Percentiles rank a stretch among this genome's conserved stretches.
Evolutionary conservation across 169 alveolate genomes (phyloP).

Genomic region (Plasmodium cynomolgi): DNA sequence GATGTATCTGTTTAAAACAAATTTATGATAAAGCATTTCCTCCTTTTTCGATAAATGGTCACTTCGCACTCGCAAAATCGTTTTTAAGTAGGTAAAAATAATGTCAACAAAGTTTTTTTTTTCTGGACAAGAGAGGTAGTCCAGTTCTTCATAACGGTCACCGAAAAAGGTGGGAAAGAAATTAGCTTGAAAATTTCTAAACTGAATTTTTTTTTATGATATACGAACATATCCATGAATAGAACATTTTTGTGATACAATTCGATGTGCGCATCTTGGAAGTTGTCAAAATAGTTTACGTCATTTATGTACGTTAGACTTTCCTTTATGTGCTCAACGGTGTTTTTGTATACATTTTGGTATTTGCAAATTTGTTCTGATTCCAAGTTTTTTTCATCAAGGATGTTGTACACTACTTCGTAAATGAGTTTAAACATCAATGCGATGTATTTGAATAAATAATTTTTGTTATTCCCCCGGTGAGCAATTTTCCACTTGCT

Average conservation of each 20-base stretch:
- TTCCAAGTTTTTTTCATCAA: conserved; percentile 57
- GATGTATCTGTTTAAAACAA: conserved; percentile 67
- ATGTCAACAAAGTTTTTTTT: conserved; percentile 44
- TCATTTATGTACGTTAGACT: conserved; percentile 46
- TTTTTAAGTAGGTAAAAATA: conserved; percentile 44
- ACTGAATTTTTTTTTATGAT: conserved; percentile 39
- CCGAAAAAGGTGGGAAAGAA: conserved; percentile 68
- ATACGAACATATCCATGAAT: conserved; percentile 58
- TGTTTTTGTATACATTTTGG: conserved; percentile 38
- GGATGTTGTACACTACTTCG: conserved; percentile 59
- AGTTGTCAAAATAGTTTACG: conserved; percentile 55
- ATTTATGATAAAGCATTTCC: conserved; percentile 57
- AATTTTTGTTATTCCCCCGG: conserved; percentile 9
- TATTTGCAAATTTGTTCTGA: conserved; percentile 24
- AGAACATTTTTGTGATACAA: conserved; percentile 32
- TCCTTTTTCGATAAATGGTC: conserved; percentile 36
- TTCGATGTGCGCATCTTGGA: conserved; percentile 16
- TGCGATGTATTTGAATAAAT: conserved; percentile 58
- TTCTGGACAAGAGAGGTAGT: conserved; percentile 36
- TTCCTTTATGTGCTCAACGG: conserved; percentile 33
- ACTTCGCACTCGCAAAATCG: conserved; percentile 35
- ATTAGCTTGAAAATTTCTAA: conserved; percentile 66
- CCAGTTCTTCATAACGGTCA: conserved; percentile 69
- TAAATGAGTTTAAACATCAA: conserved; percentile 36
- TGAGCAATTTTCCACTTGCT: conserved; percentile 28